phyloP scores from a whole-genome alignment of 2,329 filamentous ascomycete genomes.

The Penicillium expansum region DNA sequence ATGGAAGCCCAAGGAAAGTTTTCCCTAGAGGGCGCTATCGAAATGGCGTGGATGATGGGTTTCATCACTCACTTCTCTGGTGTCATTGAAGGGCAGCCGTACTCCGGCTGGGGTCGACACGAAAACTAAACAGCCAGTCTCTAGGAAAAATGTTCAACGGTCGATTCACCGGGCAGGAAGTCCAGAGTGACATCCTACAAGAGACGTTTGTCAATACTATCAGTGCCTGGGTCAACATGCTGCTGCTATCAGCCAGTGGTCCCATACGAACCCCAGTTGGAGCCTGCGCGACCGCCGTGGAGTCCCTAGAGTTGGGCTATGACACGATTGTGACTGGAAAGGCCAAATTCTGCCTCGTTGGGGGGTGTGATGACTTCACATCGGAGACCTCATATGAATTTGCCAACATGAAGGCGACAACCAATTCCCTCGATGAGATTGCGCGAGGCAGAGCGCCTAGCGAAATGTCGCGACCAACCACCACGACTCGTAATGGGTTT shows the following conservation, averaged over 20 bases:
- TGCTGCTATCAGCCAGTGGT: constrained; percentile 89
- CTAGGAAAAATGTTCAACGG: constrained; percentile 98
- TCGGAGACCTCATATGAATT: constrained; percentile 98
- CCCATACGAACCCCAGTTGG: constrained; percentile 97
- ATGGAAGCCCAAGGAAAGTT: constrained; percentile 98
- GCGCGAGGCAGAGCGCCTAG: constrained; percentile 85
- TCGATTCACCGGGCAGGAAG: constrained; percentile 54
- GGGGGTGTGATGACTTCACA: constrained; percentile 96
- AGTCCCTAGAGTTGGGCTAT: constrained; percentile 93
- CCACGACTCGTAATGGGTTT: not conserved
- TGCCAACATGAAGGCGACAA: constrained; percentile 98
- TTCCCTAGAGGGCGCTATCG: constrained; percentile 93
- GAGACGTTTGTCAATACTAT: constrained; percentile 99
- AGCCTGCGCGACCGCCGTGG: constrained; percentile 91
- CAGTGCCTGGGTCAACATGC: constrained; percentile 99
- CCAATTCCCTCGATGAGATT: constrained; percentile 91
- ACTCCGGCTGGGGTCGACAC: constrained; percentile 94
- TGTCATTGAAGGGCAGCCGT: constrained; percentile 88
- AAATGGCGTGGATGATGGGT: constrained; percentile 99
- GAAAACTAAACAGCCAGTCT: constrained; percentile 87
- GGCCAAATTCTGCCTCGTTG: constrained; percentile 90
- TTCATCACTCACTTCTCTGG: constrained; percentile 99
- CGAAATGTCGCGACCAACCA: constrained; percentile 83
- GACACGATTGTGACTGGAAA: constrained; percentile 97
- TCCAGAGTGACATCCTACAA: constrained; percentile 73